Conservation (phyloP, 805 yeast species). For the Kluyveromyces aestuarii region DNA sequence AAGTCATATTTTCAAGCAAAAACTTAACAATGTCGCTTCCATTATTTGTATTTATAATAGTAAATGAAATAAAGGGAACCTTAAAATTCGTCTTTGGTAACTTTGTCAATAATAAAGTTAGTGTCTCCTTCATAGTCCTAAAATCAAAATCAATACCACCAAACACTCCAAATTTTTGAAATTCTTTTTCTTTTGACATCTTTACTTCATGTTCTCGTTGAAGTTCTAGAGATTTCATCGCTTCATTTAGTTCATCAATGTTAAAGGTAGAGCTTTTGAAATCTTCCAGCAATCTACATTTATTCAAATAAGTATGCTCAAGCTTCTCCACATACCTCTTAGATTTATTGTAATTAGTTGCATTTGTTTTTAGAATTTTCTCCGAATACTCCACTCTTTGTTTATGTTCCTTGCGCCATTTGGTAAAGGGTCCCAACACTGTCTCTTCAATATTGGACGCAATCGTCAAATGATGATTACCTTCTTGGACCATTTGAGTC, state of each 20-base stretch:
- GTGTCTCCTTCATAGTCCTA: conserved; percentile 30
- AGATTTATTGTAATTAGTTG: conserved; percentile 42
- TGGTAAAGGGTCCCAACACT: conserved; percentile 61
- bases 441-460: conserved; percentile 50
- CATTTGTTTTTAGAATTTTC: conserved; percentile 39
- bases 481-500: conserved; percentile 48
- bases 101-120: conserved; percentile 35
- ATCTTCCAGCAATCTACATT: conserved; percentile 67
- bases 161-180: conserved; percentile 20
- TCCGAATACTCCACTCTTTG: conserved; percentile 57
- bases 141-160: conserved; percentile 27
- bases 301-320: conserved; percentile 66
- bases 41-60: conserved; percentile 24
- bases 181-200: conserved; percentile 22
- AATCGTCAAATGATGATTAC: conserved; percentile 51
- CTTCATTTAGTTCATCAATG: conserved; percentile 15
- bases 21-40: conserved; percentile 28
- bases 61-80: conserved; percentile 46
- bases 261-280: conserved; percentile 26
- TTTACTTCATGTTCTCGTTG: conserved; percentile 17
- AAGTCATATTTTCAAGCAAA: conserved; percentile 19
- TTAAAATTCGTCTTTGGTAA: conserved; percentile 47
- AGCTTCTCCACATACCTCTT: conserved; percentile 38
- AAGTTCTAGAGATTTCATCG: conserved; percentile 17
- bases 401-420: conserved; percentile 69